Evolutionary conservation across 2,329 filamentous ascomycete genomes (phyloP).

Genomic region (Pseudogymnoascus sp.): DNA sequence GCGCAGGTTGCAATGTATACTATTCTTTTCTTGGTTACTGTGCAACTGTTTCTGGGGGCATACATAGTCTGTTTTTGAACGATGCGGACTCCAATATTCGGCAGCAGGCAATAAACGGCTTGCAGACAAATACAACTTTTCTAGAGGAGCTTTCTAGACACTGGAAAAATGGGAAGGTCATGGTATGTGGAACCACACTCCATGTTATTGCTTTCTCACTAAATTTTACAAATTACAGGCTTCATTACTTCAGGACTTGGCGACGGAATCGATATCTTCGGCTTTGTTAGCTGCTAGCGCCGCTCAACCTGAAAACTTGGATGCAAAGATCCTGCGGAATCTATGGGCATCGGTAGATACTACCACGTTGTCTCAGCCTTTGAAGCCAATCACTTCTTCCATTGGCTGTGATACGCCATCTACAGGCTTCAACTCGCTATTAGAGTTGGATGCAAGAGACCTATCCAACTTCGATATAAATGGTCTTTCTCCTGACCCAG

Average conservation of each 20-base stretch:
- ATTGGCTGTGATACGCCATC: neutral
- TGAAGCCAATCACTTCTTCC: neutral
- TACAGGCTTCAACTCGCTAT: neutral
- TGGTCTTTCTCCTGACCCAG: neutral
- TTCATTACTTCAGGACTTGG: conserved; percentile 3
- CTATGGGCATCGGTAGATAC: conserved; percentile 10
- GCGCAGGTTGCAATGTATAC: conserved; percentile 18
- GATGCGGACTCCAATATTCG: neutral
- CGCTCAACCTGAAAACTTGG: neutral
- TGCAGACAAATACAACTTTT: conserved; percentile 2
- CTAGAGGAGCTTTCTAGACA: neutral
- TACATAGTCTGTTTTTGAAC: conserved; percentile 11
- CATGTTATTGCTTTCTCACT: neutral
- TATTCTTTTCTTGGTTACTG: conserved; percentile 30
- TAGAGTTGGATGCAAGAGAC: conserved; percentile 3
- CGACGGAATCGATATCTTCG: neutral
- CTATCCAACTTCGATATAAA: neutral
- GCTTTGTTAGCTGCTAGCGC: neutral
- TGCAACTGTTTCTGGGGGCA: conserved; percentile 19
- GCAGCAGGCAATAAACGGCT: conserved; percentile 1
- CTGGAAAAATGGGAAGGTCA: conserved; percentile 11
- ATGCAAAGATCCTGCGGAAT: neutral
- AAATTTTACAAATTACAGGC: conserved; percentile 1
- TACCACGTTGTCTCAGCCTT: conserved; percentile 10
- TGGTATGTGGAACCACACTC: conserved; percentile 5